phyloP scores from a whole-genome alignment of 805 yeast species.

The Ogataea minuta region DNA sequence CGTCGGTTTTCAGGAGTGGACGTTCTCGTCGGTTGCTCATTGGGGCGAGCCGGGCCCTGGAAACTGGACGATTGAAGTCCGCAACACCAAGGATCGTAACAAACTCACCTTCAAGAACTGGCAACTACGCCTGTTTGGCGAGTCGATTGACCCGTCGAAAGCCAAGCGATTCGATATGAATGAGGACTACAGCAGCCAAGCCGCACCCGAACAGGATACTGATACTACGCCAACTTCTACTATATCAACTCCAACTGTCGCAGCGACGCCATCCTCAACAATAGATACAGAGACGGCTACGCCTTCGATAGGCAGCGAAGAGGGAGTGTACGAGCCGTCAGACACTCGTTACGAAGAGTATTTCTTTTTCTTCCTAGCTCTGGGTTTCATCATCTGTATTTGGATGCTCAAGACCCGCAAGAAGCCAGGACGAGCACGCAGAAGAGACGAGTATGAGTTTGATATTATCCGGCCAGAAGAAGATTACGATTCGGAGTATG shows the following conservation, averaged over 20 bases:
- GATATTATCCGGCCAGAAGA: slow-evolving; percentile 61
- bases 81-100: slow-evolving; percentile 39
- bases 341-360: slow-evolving; percentile 56
- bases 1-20: slow-evolving; percentile 77
- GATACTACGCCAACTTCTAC: background rate
- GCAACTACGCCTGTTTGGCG: slow-evolving; percentile 84
- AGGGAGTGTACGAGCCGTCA: slow-evolving; percentile 23
- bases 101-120: slow-evolving; percentile 55
- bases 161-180: slow-evolving; percentile 55
- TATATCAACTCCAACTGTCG: background rate
- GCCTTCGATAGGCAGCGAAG: slow-evolving; percentile 12
- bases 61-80: slow-evolving; percentile 73
- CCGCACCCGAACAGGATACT: background rate
- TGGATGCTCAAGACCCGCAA: slow-evolving; percentile 40
- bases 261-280: background rate
- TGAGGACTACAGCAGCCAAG: slow-evolving; percentile 39
- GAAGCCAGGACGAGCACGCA: slow-evolving; percentile 43
- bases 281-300: slow-evolving; percentile 1
- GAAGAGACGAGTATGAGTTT: slow-evolving; percentile 72
- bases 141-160: slow-evolving; percentile 59
- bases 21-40: slow-evolving; percentile 95
- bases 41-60: slow-evolving; percentile 90
- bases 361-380: slow-evolving; percentile 53
- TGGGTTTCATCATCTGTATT: slow-evolving; percentile 53
- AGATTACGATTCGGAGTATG: slow-evolving; percentile 23